Evolutionary conservation across 345 rosid species (phyloP).

Genomic region (Ailanthus altissimus): DNA sequence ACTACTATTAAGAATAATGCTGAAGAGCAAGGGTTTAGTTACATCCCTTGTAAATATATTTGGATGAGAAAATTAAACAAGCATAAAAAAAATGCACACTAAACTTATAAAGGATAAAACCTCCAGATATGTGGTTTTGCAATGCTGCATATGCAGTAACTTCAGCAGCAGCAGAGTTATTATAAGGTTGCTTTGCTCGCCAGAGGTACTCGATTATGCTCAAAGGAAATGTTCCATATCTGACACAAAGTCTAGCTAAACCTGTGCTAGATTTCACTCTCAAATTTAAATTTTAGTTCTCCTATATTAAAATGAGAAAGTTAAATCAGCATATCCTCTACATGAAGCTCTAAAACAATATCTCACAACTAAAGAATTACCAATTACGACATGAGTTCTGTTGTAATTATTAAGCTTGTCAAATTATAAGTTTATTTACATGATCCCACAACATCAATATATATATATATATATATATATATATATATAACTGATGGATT

Average conservation of each 20-base stretch:
- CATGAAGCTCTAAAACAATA: not conserved
- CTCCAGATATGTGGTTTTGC: slow-evolving; percentile 70
- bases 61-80: not conserved
- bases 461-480: no score
- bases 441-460: no score
- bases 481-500: not conserved
- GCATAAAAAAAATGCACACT: not conserved
- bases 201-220: slow-evolving; percentile 85
- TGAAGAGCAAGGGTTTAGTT: not conserved
- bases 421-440: not conserved
- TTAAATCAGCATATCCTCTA: not conserved
- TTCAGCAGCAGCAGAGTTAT: slow-evolving; percentile 94
- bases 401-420: no score
- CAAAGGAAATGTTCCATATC: slow-evolving; percentile 91
- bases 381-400: no score
- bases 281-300: not conserved
- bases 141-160: slow-evolving; percentile 89
- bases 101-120: slow-evolving; percentile 33
- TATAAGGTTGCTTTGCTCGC: slow-evolving; percentile 96
- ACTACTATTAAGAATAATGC: slow-evolving; percentile 17
- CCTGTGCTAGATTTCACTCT: slow-evolving; percentile 43
- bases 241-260: slow-evolving; percentile 87
- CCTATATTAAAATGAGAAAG: not conserved
- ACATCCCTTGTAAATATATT: not conserved
- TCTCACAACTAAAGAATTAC: no score